These are phyloP conservation scores for Boletus tomentosulus DNA, from an alignment of 768 basidiomycete genomes.

Conservation along the genomic window DNA sequence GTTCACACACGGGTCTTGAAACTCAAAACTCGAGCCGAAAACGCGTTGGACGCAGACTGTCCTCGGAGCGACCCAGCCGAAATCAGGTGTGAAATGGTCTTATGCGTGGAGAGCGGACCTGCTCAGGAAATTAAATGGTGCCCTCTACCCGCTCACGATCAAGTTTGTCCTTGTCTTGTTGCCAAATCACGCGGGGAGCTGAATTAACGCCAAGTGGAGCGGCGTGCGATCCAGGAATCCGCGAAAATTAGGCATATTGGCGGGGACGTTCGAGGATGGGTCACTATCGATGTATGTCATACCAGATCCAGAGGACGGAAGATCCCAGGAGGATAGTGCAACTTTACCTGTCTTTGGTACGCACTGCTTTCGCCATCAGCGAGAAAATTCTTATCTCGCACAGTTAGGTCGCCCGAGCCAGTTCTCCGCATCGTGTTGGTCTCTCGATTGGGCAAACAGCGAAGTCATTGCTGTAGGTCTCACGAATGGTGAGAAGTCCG, in stretches of 20 bases:
- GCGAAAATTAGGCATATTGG: constrained; percentile 80
- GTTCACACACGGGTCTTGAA: constrained; percentile 83
- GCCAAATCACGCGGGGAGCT: background rate
- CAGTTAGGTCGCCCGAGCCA: constrained; percentile 62
- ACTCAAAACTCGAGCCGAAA: constrained; percentile 13
- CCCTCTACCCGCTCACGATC: constrained; percentile 78
- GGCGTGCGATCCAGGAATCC: constrained; percentile 17
- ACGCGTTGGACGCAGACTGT: constrained; percentile 23
- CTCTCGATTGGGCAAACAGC: constrained; percentile 89
- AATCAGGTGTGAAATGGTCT: constrained; percentile 76
- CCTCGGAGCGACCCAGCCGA: constrained; percentile 17
- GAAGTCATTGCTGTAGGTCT: constrained; percentile 78
- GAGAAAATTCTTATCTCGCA: background rate
- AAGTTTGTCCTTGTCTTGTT: constrained; percentile 28
- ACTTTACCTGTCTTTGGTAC: constrained; percentile 47
- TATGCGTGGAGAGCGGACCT: constrained; percentile 77
- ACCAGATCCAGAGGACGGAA: constrained; percentile 67
- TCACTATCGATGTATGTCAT: constrained; percentile 73
- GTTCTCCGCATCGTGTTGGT: constrained; percentile 70
- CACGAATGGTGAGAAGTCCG: constrained; percentile 58
- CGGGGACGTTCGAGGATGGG: constrained; percentile 85
- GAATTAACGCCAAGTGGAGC: constrained; percentile 15
- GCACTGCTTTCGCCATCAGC: constrained; percentile 11
- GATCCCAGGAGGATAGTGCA: constrained; percentile 22
- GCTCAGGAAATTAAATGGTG: constrained; percentile 89